Evolutionary conservation across 768 basidiomycete species (phyloP), one percentile per base, ranked within the genome.

Genomic region (Mycena latifolia): DNA sequence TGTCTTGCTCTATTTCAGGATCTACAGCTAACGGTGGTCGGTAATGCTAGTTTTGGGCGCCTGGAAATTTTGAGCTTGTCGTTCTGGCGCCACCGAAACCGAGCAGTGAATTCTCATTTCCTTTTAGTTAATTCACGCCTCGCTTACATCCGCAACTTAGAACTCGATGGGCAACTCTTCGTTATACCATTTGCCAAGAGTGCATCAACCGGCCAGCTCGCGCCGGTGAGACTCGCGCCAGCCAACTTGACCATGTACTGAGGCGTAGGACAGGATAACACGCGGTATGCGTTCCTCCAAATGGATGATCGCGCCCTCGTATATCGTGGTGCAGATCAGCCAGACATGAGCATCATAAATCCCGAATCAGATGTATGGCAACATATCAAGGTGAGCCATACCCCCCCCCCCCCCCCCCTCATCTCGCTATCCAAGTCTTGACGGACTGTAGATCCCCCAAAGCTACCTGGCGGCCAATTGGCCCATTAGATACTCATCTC

Each of bases 301-400:
- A 89, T 96, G 88, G 96, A 98, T 72, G 97, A 99, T 72, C 89
- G 95, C 45, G 92, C 93, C 2, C 84, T 98, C 0, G 89, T 98
- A 18, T 99, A 98, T 77, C 88, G 97, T 59, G 96, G 97, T 17
- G 95, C 96, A 29, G 97, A 98, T 76, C 96, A 98, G 76, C 96
- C 97, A 7, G 96, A 98, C 75, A 92, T 98, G 91, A 97, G 95
- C 74, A 91, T 99, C 62, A 98, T 99, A 73, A 98, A 98, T 74
- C 96, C 96, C 18, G 96, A 97, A 76, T 94, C 94, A 5, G 96
- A 98, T 73, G 96, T 98, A 20, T 99, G 97, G 96, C 95, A 99
- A 71, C 92, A 93, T 78, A 92, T 98, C 77, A 97, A 96, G 87
- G 95, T 87, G 69, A 55, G 70, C 71, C 22, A 20, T 18, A 24